These are phyloP conservation scores for Allium fistulosum DNA, from an alignment of 106 monocot species.

Conservation along the genomic window DNA sequence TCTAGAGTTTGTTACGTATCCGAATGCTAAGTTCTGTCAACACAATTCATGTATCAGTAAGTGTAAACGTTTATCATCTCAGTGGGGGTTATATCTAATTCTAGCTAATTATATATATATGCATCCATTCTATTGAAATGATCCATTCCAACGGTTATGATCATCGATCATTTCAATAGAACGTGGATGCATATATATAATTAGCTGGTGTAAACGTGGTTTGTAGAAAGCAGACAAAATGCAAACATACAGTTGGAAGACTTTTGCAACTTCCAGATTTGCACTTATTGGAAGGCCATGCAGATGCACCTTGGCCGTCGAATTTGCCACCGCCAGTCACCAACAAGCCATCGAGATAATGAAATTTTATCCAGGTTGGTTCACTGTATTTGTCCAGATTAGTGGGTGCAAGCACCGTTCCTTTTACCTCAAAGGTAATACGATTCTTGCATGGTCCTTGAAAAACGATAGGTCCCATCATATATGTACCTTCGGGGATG, in stretches of 20 bases:
- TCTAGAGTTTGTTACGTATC: not conserved
- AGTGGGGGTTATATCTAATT: too few relatives aligned
- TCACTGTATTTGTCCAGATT: not conserved
- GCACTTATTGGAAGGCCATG: conserved; percentile 6
- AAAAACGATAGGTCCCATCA: not conserved
- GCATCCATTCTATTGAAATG: not conserved
- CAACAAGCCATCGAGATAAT: conserved; percentile 3
- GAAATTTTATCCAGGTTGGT: conserved; percentile 5
- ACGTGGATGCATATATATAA: too few relatives aligned
- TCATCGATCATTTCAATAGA: too few relatives aligned
- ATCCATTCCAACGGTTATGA: not conserved
- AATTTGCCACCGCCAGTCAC: conserved; percentile 6
- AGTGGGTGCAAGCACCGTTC: not conserved
- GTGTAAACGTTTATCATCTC: not conserved
- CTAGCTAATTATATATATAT: too few relatives aligned
- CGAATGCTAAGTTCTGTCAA: not conserved
- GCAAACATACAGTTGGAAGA: conserved; percentile 8
- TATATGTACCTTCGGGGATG: conserved; percentile 2
- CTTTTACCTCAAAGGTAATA: conserved; percentile 3
- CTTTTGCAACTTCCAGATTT: not conserved
- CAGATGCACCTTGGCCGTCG: conserved; percentile 5
- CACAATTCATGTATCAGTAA: not conserved
- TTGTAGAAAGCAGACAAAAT: not conserved
- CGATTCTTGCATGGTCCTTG: conserved; percentile 6
- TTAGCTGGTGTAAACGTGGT: not conserved